Percentiles rank a stretch among this genome's conserved stretches.
Evolutionary conservation across 2,329 filamentous ascomycete species (phyloP).

Genomic region (Davidsoniella eucalypti): DNA sequence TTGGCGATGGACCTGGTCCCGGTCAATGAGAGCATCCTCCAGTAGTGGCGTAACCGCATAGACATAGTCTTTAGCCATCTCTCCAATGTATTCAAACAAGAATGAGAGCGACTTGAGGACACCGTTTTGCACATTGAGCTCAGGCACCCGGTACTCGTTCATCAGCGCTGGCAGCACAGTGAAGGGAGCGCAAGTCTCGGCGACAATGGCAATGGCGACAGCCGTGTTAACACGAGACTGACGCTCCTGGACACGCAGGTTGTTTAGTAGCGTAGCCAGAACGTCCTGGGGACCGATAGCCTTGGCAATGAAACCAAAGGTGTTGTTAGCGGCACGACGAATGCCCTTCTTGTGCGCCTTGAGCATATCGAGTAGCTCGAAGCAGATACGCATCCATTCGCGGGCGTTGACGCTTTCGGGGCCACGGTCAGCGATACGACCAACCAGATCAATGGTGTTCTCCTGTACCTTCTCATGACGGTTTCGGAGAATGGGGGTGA

Average conservation of each 20-base stretch:
- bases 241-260: constrained; percentile 89
- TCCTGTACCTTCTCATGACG: constrained; percentile 98
- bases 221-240: constrained; percentile 97
- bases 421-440: constrained; percentile 91
- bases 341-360: constrained; percentile 99
- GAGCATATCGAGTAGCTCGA: constrained; percentile 96
- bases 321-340: constrained; percentile 94
- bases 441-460: constrained; percentile 95
- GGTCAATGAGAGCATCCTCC: constrained; percentile 92
- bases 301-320: constrained; percentile 98
- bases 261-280: constrained; percentile 86
- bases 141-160: constrained; percentile 98
- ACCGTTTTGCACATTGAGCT: constrained; percentile 97
- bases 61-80: constrained; percentile 99
- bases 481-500: constrained; percentile 96
- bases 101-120: constrained; percentile 94
- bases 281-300: constrained; percentile 97
- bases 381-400: constrained; percentile 99
- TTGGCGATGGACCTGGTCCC: constrained; percentile 94
- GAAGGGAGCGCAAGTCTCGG: constrained; percentile 95
- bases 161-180: constrained; percentile 96
- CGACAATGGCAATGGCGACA: constrained; percentile 95
- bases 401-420: constrained; percentile 92
- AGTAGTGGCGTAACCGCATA: constrained; percentile 92
- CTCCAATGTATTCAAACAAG: constrained; percentile 97